Evolutionary conservation across 2,329 filamentous ascomycete species (phyloP).

Genomic region (Phaeosphaeriaceae sp.): DNA sequence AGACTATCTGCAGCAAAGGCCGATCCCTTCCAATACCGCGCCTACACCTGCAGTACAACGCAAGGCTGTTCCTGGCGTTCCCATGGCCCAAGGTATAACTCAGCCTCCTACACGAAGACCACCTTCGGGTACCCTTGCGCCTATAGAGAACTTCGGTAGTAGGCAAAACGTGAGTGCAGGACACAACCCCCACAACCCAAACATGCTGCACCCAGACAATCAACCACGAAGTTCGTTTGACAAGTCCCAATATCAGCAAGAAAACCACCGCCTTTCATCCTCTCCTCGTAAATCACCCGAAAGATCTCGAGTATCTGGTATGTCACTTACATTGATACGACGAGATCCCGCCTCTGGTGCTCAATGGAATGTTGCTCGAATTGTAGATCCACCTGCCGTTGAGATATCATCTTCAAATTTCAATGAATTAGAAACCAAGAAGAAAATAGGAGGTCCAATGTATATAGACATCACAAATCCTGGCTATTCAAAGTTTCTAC

Average conservation of each 20-base stretch:
- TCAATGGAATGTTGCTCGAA: slow-evolving; percentile 60
- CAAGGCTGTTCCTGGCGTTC: slow-evolving; percentile 33
- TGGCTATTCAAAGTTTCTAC: slow-evolving; percentile 64
- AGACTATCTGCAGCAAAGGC: slow-evolving; percentile 15
- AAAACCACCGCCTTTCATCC: slow-evolving; percentile 26
- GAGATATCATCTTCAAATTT: slow-evolving; percentile 53
- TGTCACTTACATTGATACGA: slow-evolving; percentile 56
- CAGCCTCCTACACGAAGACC: slow-evolving; percentile 33
- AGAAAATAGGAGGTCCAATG: slow-evolving; percentile 51
- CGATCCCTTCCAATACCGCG: slow-evolving; percentile 12
- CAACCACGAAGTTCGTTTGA: slow-evolving; percentile 35
- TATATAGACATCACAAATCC: slow-evolving; percentile 65
- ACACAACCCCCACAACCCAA: slow-evolving; percentile 21
- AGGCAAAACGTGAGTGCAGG: slow-evolving; percentile 37
- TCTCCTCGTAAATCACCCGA: slow-evolving; percentile 31
- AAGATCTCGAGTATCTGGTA: slow-evolving; percentile 18
- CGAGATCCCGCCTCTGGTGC: slow-evolving; percentile 56
- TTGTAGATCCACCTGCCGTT: slow-evolving; percentile 53
- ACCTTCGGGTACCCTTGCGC: slow-evolving; percentile 33
- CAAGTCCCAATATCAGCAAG: slow-evolving; percentile 22
- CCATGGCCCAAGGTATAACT: slow-evolving; percentile 1
- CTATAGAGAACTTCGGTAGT: slow-evolving; percentile 31
- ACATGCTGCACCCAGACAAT: slow-evolving; percentile 25
- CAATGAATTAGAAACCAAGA: slow-evolving; percentile 34
- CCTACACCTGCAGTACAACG: slow-evolving; percentile 33